A percentile compares a stretch with the other conserved stretches of the same genome.
Conservation (phyloP, 2,329 filamentous ascomycete genomes). For the Byssothecium circinans region DNA sequence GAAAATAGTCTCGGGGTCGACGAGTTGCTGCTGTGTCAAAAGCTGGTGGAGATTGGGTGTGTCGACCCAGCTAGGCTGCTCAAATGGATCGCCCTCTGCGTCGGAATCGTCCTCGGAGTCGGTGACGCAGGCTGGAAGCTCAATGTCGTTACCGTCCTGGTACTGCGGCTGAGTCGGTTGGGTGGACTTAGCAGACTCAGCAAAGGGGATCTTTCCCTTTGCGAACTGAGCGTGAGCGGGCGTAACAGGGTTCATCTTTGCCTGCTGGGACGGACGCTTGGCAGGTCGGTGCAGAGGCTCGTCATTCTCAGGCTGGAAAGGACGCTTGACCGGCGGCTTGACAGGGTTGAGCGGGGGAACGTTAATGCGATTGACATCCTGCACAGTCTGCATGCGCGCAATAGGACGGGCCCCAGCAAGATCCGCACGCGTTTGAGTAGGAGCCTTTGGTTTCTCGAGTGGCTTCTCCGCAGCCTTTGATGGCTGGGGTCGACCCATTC, state of each 20-base stretch:
- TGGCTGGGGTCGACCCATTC: constrained; percentile 34
- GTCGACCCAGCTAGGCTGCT: constrained; percentile 82
- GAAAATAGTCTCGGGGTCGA: constrained; percentile 85
- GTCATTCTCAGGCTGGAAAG: constrained; percentile 68
- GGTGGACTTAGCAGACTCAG: constrained; percentile 58
- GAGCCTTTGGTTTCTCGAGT: constrained; percentile 67
- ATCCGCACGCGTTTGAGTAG: constrained; percentile 50
- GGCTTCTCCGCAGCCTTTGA: constrained; percentile 65
- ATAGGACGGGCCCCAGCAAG: constrained; percentile 55
- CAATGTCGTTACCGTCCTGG: constrained; percentile 85
- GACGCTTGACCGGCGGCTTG: constrained; percentile 71
- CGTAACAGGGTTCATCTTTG: constrained; percentile 49
- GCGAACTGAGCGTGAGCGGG: constrained; percentile 71
- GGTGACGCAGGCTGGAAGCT: constrained; percentile 91
- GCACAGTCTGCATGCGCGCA: constrained; percentile 63
- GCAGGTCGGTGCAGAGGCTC: constrained; percentile 54
- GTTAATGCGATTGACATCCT: constrained; percentile 60
- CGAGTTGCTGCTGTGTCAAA: constrained; percentile 77
- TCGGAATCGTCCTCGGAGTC: constrained; percentile 83
- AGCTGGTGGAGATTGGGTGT: constrained; percentile 77
- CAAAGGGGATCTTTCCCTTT: constrained; percentile 87
- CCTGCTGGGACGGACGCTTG: constrained; percentile 44
- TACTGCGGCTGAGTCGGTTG: constrained; percentile 73
- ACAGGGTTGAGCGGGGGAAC: constrained; percentile 65
- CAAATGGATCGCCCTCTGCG: constrained; percentile 54